Conservation (phyloP, 352 stramenopile genomes). For the Globisporangium radiosum region DNA sequence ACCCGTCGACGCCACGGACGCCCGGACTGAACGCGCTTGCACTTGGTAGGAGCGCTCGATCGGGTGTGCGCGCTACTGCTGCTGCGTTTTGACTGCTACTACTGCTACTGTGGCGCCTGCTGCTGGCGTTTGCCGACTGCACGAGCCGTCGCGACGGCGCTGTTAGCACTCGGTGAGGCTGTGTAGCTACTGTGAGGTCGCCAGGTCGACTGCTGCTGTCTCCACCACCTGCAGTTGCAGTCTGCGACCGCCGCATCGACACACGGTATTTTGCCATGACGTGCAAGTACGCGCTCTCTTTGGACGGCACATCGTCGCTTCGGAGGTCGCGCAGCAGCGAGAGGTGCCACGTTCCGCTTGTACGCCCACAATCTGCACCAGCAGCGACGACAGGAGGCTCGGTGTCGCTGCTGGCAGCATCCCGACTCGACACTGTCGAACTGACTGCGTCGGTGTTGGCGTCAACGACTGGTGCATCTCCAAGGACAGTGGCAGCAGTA, state of each 20-base stretch:
- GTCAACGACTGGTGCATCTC: too few species aligned
- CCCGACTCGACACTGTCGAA: too few species aligned
- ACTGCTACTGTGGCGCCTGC: too few species aligned
- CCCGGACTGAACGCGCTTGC: background rate
- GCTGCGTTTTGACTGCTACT: too few species aligned
- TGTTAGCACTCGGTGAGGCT: constrained; percentile 4
- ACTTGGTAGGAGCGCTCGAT: background rate
- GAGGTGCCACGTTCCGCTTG: constrained; percentile 32
- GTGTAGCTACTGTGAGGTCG: background rate
- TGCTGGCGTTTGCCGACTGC: too few species aligned
- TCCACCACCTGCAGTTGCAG: too few species aligned
- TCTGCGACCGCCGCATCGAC: constrained; percentile 14
- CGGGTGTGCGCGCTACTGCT: background rate
- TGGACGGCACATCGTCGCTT: constrained; percentile 35
- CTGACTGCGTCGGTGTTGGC: too few species aligned
- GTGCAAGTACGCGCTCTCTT: constrained; percentile 35
- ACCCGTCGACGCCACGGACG: constrained; percentile 33
- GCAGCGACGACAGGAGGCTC: too few species aligned
- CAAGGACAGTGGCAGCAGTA: too few species aligned
- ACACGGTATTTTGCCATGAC: constrained; percentile 62
- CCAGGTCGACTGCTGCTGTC: too few species aligned
- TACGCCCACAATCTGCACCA: background rate
- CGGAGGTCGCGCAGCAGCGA: constrained; percentile 22
- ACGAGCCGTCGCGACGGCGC: too few species aligned
- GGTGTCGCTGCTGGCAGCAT: too few species aligned